phyloP scores from a whole-genome alignment of 148 eudicot species.

The Rhododendron mucronatum region DNA sequence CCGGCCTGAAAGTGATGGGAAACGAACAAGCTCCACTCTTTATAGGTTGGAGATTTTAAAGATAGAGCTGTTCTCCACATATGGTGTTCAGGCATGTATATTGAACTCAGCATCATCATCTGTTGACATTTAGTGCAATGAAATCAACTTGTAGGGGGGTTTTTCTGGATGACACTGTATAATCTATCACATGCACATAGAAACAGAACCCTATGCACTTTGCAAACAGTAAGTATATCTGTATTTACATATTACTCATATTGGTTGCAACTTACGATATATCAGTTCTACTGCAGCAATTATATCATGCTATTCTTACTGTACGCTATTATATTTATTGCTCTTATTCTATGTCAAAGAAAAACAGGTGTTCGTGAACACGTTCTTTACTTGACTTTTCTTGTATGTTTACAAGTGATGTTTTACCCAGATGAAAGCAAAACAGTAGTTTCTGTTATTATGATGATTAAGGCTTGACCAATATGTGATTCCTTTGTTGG shows the following conservation, averaged over 20 bases:
- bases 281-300: neutral
- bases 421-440: neutral
- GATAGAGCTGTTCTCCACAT: slow-evolving; percentile 44
- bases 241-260: neutral
- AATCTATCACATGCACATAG: neutral
- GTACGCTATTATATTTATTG: neutral
- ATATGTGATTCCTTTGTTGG: neutral
- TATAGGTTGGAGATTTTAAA: slow-evolving; percentile 46
- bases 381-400: neutral
- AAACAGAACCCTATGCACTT: neutral
- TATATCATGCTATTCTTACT: neutral
- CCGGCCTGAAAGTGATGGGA: slow-evolving; percentile 9
- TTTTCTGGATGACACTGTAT: neutral
- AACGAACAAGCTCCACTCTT: slow-evolving; percentile 24
- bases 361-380: neutral
- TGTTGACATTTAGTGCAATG: neutral
- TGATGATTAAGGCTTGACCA: neutral
- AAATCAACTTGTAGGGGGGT: neutral
- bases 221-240: neutral
- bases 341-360: neutral
- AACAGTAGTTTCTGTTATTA: neutral
- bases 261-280: neutral
- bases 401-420: neutral
- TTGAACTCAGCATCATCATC: neutral
- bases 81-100: slow-evolving; percentile 48